Conservation (phyloP, 805 yeast genomes). For the Saccharomycopsis fibuligera region DNA sequence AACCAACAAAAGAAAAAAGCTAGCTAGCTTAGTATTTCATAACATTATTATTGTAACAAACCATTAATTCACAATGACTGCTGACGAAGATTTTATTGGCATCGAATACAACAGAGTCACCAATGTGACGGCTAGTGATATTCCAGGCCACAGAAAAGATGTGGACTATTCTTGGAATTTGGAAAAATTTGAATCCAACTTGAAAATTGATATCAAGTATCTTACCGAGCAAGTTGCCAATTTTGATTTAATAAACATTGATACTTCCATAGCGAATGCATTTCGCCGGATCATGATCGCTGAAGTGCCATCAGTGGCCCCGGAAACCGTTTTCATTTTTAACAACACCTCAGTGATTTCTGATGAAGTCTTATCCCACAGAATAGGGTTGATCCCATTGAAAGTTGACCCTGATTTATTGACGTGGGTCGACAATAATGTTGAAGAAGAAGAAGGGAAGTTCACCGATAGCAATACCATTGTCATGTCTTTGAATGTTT, state of each 20-base stretch:
- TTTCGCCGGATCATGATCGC: slow-evolving; percentile 95
- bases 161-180: slow-evolving; percentile 76
- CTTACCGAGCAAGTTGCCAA: slow-evolving; percentile 66
- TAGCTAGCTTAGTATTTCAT: background rate
- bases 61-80: background rate
- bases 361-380: slow-evolving; percentile 93
- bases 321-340: slow-evolving; percentile 83
- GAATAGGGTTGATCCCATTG: slow-evolving; percentile 89
- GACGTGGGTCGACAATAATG: slow-evolving; percentile 68
- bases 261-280: slow-evolving; percentile 92
- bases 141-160: slow-evolving; percentile 73
- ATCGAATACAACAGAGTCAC: slow-evolving; percentile 89
- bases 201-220: slow-evolving; percentile 62
- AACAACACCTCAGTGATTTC: slow-evolving; percentile 96
- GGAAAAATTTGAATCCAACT: slow-evolving; percentile 63
- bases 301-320: slow-evolving; percentile 94
- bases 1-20: background rate
- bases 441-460: slow-evolving; percentile 54
- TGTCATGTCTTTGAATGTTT: slow-evolving; percentile 71
- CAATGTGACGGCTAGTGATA: slow-evolving; percentile 82
- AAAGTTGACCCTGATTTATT: slow-evolving; percentile 85
- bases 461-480: slow-evolving; percentile 87
- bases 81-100: slow-evolving; percentile 51
- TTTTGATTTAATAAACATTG: slow-evolving; percentile 81
- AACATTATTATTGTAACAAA: background rate